Conservation (phyloP, 228 moss, liverwort and hornwort genomes). For the Sphagnum magellanicum region DNA sequence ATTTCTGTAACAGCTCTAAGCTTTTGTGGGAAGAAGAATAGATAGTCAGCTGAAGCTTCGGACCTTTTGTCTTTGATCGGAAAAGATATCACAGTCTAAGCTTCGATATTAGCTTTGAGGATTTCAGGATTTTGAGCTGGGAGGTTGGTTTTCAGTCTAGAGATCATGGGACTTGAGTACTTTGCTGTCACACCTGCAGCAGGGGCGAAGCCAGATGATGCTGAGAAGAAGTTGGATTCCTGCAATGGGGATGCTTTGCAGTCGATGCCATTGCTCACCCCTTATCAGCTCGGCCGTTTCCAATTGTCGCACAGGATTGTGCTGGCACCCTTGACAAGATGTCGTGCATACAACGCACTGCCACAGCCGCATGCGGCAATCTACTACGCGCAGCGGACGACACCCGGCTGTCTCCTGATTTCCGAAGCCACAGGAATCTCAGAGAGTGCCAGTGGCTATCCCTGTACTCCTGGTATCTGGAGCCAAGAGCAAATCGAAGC, state of each 20-base stretch:
- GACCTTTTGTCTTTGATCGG: not conserved
- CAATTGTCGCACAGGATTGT: slow-evolving; percentile 43
- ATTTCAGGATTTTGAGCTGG: not conserved
- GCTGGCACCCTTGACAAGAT: slow-evolving; percentile 62
- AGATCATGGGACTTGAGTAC: not conserved
- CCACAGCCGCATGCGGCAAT: slow-evolving; percentile 58
- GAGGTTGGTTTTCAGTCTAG: not conserved
- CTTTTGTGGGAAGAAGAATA: too few relatives aligned
- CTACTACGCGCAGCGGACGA: slow-evolving; percentile 62
- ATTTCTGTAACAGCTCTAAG: too few relatives aligned
- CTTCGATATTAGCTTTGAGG: not conserved
- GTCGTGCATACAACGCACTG: slow-evolving; percentile 50
- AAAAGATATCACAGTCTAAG: not conserved
- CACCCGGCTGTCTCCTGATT: slow-evolving; percentile 55
- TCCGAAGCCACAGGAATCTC: slow-evolving; percentile 41
- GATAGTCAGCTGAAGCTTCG: not conserved
- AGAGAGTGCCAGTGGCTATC: slow-evolving; percentile 19
- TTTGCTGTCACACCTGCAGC: too few relatives aligned
- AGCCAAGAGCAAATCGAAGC: slow-evolving; percentile 27
- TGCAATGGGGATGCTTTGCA: slow-evolving; percentile 11
- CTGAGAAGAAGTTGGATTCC: too few relatives aligned
- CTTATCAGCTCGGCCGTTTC: slow-evolving; percentile 17
- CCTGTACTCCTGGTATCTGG: slow-evolving; percentile 23
- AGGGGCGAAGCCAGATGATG: too few relatives aligned
- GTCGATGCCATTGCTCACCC: not conserved